Percentiles rank a stretch among this genome's conserved stretches.
phyloP scores from a whole-genome alignment of 352 stramenopile genomes.

The Bremia lactucae region DNA sequence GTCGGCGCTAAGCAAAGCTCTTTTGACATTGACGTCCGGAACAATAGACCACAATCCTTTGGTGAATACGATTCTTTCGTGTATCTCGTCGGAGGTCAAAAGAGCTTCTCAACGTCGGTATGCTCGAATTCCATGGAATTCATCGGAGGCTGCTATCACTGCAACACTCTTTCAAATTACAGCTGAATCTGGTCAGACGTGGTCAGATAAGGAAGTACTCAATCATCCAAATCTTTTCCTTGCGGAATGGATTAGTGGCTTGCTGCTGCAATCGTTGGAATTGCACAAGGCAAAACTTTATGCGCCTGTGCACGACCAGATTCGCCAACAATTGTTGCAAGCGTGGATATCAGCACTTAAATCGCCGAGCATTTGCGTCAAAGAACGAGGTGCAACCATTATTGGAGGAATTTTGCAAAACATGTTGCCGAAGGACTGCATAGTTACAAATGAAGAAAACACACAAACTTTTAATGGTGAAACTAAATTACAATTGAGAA shows the following conservation, averaged over 20 bases:
- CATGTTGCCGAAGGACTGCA: conserved; percentile 42
- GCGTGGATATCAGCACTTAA: conserved; percentile 79
- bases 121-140: conserved; percentile 75
- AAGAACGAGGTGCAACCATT: conserved; percentile 75
- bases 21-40: conserved; percentile 14
- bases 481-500: conserved; percentile 21
- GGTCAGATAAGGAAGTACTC: conserved; percentile 76
- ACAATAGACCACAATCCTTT: conserved; percentile 23
- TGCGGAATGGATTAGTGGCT: conserved; percentile 71
- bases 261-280: conserved; percentile 56
- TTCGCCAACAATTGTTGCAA: conserved; percentile 57
- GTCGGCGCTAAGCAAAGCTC: conserved; percentile 32
- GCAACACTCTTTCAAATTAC: conserved; percentile 63
- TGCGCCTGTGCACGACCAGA: conserved; percentile 29
- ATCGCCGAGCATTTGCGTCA: conserved; percentile 78
- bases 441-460: conserved; percentile 6
- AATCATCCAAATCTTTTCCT: conserved; percentile 81
- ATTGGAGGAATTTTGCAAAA: conserved; percentile 67
- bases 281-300: conserved; percentile 31
- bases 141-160: conserved; percentile 53
- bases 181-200: conserved; percentile 49
- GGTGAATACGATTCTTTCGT: conserved; percentile 42
- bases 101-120: conserved; percentile 68
- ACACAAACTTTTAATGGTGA: conserved; percentile 16
- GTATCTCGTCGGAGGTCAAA: conserved; percentile 53